A percentile compares a stretch with the other conserved stretches of the same genome.
phyloP scores from a whole-genome alignment of 1,284 basidiomycete species.

The Rhodotorula sp. region DNA sequence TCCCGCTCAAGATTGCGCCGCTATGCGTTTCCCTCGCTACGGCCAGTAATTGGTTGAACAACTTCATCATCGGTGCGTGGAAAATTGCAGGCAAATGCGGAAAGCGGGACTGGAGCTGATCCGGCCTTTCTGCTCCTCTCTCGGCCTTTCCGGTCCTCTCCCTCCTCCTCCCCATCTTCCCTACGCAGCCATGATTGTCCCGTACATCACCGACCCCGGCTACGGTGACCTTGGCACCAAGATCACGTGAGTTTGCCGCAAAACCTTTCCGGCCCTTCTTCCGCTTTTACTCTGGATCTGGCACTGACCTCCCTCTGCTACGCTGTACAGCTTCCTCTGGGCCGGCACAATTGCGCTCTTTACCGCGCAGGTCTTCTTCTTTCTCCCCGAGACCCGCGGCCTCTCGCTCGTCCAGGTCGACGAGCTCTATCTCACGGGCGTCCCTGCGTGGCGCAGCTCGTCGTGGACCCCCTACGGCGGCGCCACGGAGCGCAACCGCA shows the following conservation, averaged over 20 bases:
- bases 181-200: constrained; percentile 8
- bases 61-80: neutral
- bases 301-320: neutral
- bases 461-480: constrained; percentile 31
- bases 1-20: constrained; percentile 52
- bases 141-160: neutral
- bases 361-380: constrained; percentile 50
- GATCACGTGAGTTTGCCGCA: neutral
- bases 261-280: neutral
- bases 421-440: constrained; percentile 50
- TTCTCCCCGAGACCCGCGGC: constrained; percentile 52
- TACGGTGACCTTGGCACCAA: constrained; percentile 51
- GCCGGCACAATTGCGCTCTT: constrained; percentile 46
- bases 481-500: constrained; percentile 17
- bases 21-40: constrained; percentile 53
- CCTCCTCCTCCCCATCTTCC: neutral
- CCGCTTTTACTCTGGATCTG: neutral
- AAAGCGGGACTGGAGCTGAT: neutral
- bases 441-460: constrained; percentile 49
- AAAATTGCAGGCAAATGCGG: too few species aligned
- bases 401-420: constrained; percentile 48
- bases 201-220: constrained; percentile 44
- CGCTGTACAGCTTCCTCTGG: constrained; percentile 53
- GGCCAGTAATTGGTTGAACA: constrained; percentile 51
- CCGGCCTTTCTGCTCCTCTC: too few species aligned